Evolutionary conservation across 2,329 filamentous ascomycete species (phyloP).

Genomic region (Claviceps pusilla): DNA sequence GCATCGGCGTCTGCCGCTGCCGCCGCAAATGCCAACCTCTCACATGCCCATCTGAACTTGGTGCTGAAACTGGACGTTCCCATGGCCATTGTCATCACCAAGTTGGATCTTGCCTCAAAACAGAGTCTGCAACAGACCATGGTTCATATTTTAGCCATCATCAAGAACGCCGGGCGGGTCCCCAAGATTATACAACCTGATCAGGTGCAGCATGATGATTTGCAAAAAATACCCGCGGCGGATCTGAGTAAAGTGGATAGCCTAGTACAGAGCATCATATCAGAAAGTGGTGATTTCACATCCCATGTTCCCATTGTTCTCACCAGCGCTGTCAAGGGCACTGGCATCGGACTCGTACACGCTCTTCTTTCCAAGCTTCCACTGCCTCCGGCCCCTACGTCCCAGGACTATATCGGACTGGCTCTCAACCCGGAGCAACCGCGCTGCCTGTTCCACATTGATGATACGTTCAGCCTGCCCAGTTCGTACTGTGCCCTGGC

Average conservation of each 20-base stretch:
- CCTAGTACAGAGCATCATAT: constrained; percentile 33
- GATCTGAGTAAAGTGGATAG: constrained; percentile 45
- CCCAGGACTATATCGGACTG: constrained; percentile 38
- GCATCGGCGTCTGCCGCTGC: not conserved
- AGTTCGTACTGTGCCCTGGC: constrained; percentile 32
- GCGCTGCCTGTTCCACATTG: constrained; percentile 66
- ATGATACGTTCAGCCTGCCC: constrained; percentile 72
- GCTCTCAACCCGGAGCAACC: constrained; percentile 45
- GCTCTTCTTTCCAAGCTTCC: constrained; percentile 66
- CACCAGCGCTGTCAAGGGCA: constrained; percentile 74
- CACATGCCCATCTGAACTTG: constrained; percentile 66
- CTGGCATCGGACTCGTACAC: constrained; percentile 67
- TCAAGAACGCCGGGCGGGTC: constrained; percentile 61
- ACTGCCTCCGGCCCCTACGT: constrained; percentile 40
- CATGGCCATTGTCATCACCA: constrained; percentile 73
- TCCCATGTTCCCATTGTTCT: constrained; percentile 67
- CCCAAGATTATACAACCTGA: constrained; percentile 57
- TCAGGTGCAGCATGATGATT: constrained; percentile 34
- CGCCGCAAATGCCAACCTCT: constrained; percentile 51
- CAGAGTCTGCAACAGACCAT: constrained; percentile 54
- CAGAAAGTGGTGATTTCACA: constrained; percentile 25
- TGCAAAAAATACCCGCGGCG: constrained; percentile 38
- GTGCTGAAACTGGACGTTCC: constrained; percentile 70
- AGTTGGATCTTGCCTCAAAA: constrained; percentile 73
- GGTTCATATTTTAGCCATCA: constrained; percentile 54